Conservation (phyloP, 2,329 filamentous ascomycete genomes). For the Penicillium sp. region DNA sequence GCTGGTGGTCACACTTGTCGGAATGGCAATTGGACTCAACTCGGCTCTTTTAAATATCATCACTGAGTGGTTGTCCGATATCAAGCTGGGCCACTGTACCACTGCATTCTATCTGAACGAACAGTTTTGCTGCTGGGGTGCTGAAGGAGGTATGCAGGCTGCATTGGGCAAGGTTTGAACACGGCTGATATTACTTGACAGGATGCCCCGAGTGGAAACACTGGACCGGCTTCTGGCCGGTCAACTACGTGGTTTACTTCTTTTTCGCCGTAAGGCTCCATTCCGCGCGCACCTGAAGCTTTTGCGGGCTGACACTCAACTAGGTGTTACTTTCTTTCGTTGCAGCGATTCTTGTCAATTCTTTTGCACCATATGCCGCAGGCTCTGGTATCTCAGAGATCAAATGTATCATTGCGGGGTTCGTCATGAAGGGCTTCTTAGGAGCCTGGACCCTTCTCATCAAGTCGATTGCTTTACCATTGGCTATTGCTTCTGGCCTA, state of each 20-base stretch:
- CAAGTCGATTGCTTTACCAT: constrained; percentile 85
- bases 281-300: not conserved
- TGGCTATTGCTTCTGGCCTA: constrained; percentile 89
- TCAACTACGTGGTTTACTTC: constrained; percentile 88
- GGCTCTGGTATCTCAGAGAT: constrained; percentile 98
- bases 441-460: constrained; percentile 89
- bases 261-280: constrained; percentile 66
- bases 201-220: constrained; percentile 84
- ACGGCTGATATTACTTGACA: constrained; percentile 30
- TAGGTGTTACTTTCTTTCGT: constrained; percentile 76
- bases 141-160: constrained; percentile 66
- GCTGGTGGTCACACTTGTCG: constrained; percentile 93
- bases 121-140: constrained; percentile 96
- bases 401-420: constrained; percentile 98
- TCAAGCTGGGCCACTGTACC: constrained; percentile 93
- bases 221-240: constrained; percentile 74
- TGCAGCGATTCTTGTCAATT: constrained; percentile 80
- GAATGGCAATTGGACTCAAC: constrained; percentile 88
- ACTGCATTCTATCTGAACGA: constrained; percentile 97
- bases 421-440: constrained; percentile 98
- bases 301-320: constrained; percentile 1
- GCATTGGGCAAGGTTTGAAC: not conserved
- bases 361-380: constrained; percentile 91
- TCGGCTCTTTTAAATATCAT: constrained; percentile 91
- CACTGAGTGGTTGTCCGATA: constrained; percentile 93